These are phyloP conservation scores for Dictyostelium intermedium DNA, from an alignment of 78 protist genomes.

Conservation along the genomic window DNA sequence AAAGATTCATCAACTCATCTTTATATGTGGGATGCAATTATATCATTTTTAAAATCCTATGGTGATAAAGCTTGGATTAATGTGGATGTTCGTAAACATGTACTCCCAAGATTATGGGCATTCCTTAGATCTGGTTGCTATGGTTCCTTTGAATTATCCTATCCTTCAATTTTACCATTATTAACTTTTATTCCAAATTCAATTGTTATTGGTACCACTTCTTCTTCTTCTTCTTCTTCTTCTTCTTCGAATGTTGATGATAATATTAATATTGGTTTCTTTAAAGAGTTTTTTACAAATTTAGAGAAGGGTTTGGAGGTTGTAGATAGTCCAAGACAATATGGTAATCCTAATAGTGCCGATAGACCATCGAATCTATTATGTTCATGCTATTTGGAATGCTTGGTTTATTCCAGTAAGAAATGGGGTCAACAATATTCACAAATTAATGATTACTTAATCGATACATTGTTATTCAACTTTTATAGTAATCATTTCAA, in stretches of 20 bases:
- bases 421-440: neutral
- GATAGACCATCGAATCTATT: conserved; percentile 11
- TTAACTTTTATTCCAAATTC: conserved; percentile 38
- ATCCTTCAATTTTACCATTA: conserved; percentile 57
- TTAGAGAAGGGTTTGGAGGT: conserved; percentile 21
- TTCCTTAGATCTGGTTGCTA: conserved; percentile 37
- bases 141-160: conserved; percentile 42
- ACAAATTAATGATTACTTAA: neutral
- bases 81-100: conserved; percentile 71
- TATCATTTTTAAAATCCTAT: conserved; percentile 34
- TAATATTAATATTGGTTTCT: conserved; percentile 6
- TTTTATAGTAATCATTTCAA: neutral
- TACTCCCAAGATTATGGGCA: conserved; percentile 72
- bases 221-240: too few relatives aligned
- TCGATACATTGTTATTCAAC: neutral
- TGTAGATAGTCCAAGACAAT: neutral
- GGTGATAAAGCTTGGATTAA: conserved; percentile 36
- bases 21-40: conserved; percentile 68
- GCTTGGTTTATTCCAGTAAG: conserved; percentile 37
- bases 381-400: conserved; percentile 34
- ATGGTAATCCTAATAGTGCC: neutral
- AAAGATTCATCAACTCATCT: conserved; percentile 67
- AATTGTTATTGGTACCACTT: conserved; percentile 5
- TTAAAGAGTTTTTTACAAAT: conserved; percentile 50
- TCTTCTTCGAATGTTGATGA: too few relatives aligned